Base-by-base conservation (phyloP, 2,329 filamentous ascomycete genomes). In the Botryotinia convoluta region DNA sequence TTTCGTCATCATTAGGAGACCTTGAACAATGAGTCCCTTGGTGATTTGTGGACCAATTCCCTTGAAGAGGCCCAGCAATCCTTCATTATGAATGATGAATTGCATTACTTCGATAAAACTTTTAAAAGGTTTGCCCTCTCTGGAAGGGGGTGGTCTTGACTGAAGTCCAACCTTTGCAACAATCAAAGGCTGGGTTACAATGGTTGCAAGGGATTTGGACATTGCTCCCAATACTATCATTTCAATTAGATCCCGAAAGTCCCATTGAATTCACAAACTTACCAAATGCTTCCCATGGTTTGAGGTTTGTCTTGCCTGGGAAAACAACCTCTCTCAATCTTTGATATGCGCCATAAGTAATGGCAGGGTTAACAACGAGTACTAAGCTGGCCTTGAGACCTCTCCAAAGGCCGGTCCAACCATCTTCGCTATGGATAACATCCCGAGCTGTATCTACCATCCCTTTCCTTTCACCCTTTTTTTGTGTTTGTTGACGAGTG, bases 1-100 rank as follows among this genome's bases (percentile, higher is more conserved):
- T 84, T 99, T 99, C 65, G 94, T 96, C 94, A 98, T 99, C 96
- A 99, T 99, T 57, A 99, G 86, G 72, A 99, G 90, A 68, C 96
- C 96, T 81, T 99, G 96, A 3, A 99, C 96, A 67, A 99, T 82
- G 70, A 99, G 84, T 1, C 96, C 96, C 84, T 99, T 99, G 74
- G 94, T 83, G 69, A 99, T 92, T 82, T 99, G 96, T 4, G 96
- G 96, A 0, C 90, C 94, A 77, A 99, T 97, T 60, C 96, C 96
- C 85, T 99, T 99, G 86, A 98, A 99, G 1, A 99, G 86, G n/a
- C 92, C 92, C 20, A 91, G 79, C 0, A 88, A 82, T 5, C 96
- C 96, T 81, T 99, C 96, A 75, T 97, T 91, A 79, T 97, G 86
- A 72, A 98, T 84, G 78, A 99, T 98, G 82, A 97, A 98, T 75